These are phyloP conservation scores for Tieghemiomyces parasiticus DNA, from an alignment of 192 early-diverging fungal genomes.

Conservation along the genomic window DNA sequence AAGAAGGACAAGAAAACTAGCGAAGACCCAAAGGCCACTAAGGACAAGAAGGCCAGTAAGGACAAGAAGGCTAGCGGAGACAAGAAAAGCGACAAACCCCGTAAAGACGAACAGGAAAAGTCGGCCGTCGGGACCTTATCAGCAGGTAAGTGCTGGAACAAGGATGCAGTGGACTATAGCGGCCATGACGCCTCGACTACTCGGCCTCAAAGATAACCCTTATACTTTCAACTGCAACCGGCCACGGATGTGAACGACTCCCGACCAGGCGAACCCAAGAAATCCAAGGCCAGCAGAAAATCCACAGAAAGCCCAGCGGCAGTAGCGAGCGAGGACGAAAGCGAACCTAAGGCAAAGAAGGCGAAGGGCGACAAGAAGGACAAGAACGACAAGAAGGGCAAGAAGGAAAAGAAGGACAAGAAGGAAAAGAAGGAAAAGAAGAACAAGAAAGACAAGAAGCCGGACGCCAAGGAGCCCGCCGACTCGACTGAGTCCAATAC, in stretches of 20 bases:
- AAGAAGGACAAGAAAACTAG: no score
- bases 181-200: no score
- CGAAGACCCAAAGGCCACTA: not conserved
- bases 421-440: not conserved
- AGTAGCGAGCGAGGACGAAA: not conserved
- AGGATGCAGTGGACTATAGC: no score
- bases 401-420: not conserved
- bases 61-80: not conserved
- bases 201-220: no score
- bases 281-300: not conserved
- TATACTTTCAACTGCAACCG: no score
- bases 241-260: no score
- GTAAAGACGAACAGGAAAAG: no score
- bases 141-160: no score
- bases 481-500: not conserved
- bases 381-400: not conserved
- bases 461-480: not conserved
- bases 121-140: no score
- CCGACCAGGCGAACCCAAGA: no score
- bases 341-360: not conserved
- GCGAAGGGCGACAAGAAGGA: not conserved
- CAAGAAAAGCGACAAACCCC: not conserved
- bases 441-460: not conserved
- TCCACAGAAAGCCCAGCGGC: not conserved
- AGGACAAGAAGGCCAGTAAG: not conserved